A percentile compares a stretch with the other conserved stretches of the same genome.
These are phyloP conservation scores for Epithemia pelagica DNA, from an alignment of 108 stramenopile species.

Conservation along the genomic window DNA sequence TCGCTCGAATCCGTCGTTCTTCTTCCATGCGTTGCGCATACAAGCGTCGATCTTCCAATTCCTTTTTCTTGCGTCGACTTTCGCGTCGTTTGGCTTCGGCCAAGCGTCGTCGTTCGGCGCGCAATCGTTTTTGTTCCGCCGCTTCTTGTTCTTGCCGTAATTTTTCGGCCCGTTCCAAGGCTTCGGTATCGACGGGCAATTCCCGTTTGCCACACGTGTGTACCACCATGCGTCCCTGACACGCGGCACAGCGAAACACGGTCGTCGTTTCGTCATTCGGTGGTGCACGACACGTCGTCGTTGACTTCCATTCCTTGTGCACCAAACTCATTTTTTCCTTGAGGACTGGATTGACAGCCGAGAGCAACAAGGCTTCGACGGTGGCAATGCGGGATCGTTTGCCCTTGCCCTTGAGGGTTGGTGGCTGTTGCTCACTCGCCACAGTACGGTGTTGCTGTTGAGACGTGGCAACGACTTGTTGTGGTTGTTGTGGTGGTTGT, in stretches of 20 bases:
- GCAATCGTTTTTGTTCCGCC: constrained; percentile 30
- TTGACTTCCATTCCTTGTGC: constrained; percentile 18
- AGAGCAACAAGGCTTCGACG: constrained; percentile 40
- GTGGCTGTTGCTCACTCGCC: neutral
- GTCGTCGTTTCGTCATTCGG: neutral
- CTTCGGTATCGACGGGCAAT: constrained; percentile 50
- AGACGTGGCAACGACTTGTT: neutral
- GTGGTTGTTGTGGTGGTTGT: constrained; percentile 3
- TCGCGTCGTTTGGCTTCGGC: constrained; percentile 47
- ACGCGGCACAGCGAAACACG: constrained; percentile 28
- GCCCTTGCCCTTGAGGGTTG: constrained; percentile 9
- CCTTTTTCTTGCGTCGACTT: constrained; percentile 35
- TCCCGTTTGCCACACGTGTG: constrained; percentile 52
- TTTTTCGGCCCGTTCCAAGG: constrained; percentile 41
- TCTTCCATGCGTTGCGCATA: constrained; percentile 11
- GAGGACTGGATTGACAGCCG: constrained; percentile 34
- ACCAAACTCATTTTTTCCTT: constrained; percentile 29
- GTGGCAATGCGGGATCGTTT: constrained; percentile 30
- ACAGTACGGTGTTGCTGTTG: constrained; percentile 2
- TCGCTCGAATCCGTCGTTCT: constrained; percentile 11
- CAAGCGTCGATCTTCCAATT: constrained; percentile 26
- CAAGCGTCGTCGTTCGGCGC: constrained; percentile 38
- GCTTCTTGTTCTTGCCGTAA: constrained; percentile 39
- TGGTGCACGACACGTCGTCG: neutral
- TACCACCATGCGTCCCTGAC: constrained; percentile 42